These are phyloP conservation scores for Mycena galericulata DNA, from an alignment of 768 basidiomycete species.

Conservation along the genomic window DNA sequence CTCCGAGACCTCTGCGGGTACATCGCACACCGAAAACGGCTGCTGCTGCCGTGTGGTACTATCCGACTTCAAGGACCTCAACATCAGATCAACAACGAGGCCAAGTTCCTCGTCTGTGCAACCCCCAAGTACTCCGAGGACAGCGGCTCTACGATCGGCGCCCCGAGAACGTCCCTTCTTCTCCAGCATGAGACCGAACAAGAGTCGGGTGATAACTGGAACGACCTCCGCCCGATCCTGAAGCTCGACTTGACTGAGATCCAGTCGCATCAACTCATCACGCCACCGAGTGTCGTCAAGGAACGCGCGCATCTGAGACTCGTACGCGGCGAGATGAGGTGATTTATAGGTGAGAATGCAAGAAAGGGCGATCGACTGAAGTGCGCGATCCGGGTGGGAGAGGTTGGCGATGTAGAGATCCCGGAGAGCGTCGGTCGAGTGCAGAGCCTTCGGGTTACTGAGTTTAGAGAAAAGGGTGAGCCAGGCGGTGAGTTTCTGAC, in stretches of 20 bases:
- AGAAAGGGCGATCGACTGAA: conserved; percentile 81
- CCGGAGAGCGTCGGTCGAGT: conserved; percentile 73
- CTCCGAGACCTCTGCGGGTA: conserved; percentile 52
- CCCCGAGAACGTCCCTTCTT: conserved; percentile 76
- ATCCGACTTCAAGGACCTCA: conserved; percentile 70
- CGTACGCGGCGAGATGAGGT: conserved; percentile 63
- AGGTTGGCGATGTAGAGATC: conserved; percentile 79
- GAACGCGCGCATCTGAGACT: conserved; percentile 75
- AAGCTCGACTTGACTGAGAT: conserved; percentile 65
- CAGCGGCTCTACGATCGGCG: conserved; percentile 78
- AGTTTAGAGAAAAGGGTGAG: conserved; percentile 91
- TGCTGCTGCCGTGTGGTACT: conserved; percentile 40
- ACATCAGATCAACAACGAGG: conserved; percentile 88
- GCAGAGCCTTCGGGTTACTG: conserved; percentile 90
- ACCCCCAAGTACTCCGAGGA: conserved; percentile 76
- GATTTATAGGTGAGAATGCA: conserved; percentile 89
- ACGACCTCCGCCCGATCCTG: conserved; percentile 75
- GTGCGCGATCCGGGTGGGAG: conserved; percentile 83
- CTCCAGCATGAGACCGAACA: conserved; percentile 92
- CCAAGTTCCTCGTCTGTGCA: conserved; percentile 81
- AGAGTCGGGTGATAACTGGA: conserved; percentile 75
- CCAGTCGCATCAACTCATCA: conserved; percentile 84
- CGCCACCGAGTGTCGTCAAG: conserved; percentile 91
- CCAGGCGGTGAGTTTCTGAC: conserved; percentile 78
- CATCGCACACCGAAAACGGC: conserved; percentile 42